Evolutionary conservation across 768 basidiomycete species (phyloP), one percentile per base, ranked within the genome.

Genomic region (Lentinus brumalis): DNA sequence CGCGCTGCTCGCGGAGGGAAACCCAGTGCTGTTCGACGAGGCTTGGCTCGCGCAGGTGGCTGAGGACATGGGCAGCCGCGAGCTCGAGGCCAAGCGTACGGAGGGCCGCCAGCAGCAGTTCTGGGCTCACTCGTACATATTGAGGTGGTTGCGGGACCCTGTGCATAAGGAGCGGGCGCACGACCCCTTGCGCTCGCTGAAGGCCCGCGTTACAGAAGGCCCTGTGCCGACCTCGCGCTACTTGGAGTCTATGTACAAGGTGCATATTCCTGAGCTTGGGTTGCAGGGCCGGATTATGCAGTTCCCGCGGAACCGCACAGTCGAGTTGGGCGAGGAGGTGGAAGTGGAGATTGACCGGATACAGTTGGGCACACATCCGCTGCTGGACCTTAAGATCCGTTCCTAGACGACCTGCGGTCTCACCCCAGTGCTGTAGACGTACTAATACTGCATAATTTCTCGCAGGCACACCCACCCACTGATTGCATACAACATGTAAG

Each of bases 11-110:
- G 74, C 71, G 12, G 71, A 69, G 7, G 64, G 30, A 14, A 52
- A 57, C 49, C 74, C 77, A 42, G 68, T 79, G 4, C 87, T 90
- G 67, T 76, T 76, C 32, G 50, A 66, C 3, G 74, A 77, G 32
- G 81, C 80, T 16, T 71, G 71, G 72, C 66, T 92, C 68, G 70
- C 74, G 67, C 71, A 69, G 11, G 77, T 83, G 57, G 78, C 74
- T 9, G 64, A 73, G 1, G 70, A 80, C 41, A 67, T 81, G 40
- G 71, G 69, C 47, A 65, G 67, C 31, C 69, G 67, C 46, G 83
- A 86, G 56, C 71, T 66, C 39, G 66, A 71, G 35, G 51, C 65
- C 45, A 75, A 70, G 56, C 69, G 73, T 5, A 64, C 70, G 7
- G 69, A 77, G 21, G 64, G 68, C 18, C 65, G 61, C 2, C 77